Base-by-base conservation (phyloP, 2,329 filamentous ascomycete genomes). In the Dactylellina sp. region DNA sequence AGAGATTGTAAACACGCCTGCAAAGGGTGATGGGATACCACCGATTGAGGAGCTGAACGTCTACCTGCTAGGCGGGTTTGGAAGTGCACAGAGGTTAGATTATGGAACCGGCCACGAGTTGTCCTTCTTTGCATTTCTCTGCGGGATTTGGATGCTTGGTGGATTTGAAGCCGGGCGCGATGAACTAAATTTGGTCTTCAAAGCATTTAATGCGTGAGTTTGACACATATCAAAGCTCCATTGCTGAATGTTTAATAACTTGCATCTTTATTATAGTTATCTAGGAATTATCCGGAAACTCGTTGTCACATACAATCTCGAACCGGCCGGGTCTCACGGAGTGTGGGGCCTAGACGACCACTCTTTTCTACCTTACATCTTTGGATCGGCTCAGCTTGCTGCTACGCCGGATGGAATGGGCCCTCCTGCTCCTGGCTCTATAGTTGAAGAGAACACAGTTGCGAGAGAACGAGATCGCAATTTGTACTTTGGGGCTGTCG, bases 341-440 rank as follows among this genome's bases (percentile, higher is more conserved):
- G 95, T 99, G 18, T 99, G 95, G 95, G 95, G 95, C 18, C 85
- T 99, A n/a, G 95, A 99, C 80, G 95, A 99, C 81, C 94, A 99
- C 82, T 93, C 89, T 7, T 98, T 99, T 80, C 81, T 95, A 24
- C 91, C 95, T 0, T 99, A 98, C 81, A 92, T 99, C 65, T 93
- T 98, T 76, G 95, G 95, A 32, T 97, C 93, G 1, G 93, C 95
- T 0, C 95, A 99, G 80, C 84, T 96, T 42, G 78, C 78, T 25
- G 78, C 78, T 42, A 90, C 90, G 7, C 89, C 92, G 0, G 74
- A 76, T 6, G 77, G 77, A 9, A 71, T 62, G 44, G 85, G 86
- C 35, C 86, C 92, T 0, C 92, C 93, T 0, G 87, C 89, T 60
- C 90, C 93, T 0, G 85, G 84, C 2, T 88, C 89, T 56, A 86